These are phyloP conservation scores for Wolfiporia cocos DNA, from an alignment of 1,284 basidiomycete species.

Conservation along the genomic window DNA sequence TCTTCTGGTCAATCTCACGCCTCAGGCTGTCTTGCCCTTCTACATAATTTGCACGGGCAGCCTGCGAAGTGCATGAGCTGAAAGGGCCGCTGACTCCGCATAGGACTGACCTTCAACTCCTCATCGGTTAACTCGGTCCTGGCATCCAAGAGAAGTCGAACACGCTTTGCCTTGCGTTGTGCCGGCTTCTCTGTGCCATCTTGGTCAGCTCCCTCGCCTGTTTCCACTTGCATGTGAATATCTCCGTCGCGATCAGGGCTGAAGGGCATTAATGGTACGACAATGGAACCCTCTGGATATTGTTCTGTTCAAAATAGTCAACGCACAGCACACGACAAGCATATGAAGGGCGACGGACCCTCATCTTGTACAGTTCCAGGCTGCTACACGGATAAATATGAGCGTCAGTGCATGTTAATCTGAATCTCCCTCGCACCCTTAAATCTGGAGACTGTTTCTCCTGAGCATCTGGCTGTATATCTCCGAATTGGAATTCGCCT, in stretches of 20 bases:
- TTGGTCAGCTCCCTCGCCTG: conserved; percentile 1
- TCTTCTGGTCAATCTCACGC: conserved; percentile 45
- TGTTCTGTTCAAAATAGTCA: neutral
- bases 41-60: conserved; percentile 60
- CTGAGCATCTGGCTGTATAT: neutral
- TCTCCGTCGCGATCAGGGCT: conserved; percentile 12
- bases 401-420: neutral
- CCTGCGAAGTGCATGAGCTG: conserved; percentile 28
- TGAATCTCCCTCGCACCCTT: neutral
- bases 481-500: conserved; percentile 4
- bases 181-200: conserved; percentile 35
- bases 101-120: conserved; percentile 53
- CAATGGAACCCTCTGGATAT: conserved; percentile 15
- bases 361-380: neutral
- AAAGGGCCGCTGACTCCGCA: neutral
- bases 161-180: conserved; percentile 29
- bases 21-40: conserved; percentile 51
- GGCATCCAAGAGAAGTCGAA: conserved; percentile 43
- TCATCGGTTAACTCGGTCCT: conserved; percentile 75
- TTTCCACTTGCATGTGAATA: too few species aligned
- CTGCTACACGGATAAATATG: neutral
- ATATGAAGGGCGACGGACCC: neutral
- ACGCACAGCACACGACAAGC: neutral
- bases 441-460: too few species aligned
- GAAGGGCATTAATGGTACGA: conserved; percentile 20